phyloP scores from a whole-genome alignment of 2,329 filamentous ascomycete genomes.

The Periconia macrospinosa region DNA sequence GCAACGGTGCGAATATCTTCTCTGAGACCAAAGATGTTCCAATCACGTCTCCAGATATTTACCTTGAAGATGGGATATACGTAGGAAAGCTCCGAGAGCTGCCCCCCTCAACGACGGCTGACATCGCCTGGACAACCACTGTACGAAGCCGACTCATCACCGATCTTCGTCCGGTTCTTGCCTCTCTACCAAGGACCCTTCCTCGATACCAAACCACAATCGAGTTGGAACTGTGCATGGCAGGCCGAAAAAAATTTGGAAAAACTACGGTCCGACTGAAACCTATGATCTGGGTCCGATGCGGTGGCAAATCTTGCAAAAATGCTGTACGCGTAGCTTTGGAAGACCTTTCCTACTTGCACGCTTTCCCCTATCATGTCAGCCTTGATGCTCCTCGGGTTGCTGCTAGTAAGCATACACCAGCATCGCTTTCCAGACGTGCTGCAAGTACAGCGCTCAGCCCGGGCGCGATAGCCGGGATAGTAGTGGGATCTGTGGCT shows the following conservation, averaged over 20 bases:
- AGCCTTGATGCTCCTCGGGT: slow-evolving; percentile 4
- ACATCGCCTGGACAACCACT: background rate
- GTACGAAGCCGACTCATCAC: slow-evolving; percentile 3
- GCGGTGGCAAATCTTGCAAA: slow-evolving; percentile 7
- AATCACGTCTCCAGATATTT: background rate
- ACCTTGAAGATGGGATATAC: slow-evolving; percentile 1
- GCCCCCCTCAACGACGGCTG: slow-evolving; percentile 1
- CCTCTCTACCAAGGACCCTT: background rate
- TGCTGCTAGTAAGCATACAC: background rate
- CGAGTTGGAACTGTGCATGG: slow-evolving; percentile 11
- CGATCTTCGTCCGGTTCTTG: slow-evolving; percentile 4
- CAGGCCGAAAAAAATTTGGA: background rate
- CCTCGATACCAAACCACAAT: background rate
- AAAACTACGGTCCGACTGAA: background rate
- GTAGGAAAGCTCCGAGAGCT: slow-evolving; percentile 5
- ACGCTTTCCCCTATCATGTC: slow-evolving; percentile 3
- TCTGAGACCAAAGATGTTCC: background rate
- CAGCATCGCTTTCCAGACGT: background rate
- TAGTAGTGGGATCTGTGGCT: no score
- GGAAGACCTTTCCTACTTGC: slow-evolving; percentile 4
- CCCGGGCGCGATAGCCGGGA: no score
- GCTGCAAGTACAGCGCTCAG: no score
- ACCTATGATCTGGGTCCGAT: slow-evolving; percentile 12
- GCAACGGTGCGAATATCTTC: background rate
- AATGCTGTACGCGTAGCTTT: slow-evolving; percentile 3